phyloP scores from a whole-genome alignment of 257 asterid genomes.

The Orobanche coerulescens region DNA sequence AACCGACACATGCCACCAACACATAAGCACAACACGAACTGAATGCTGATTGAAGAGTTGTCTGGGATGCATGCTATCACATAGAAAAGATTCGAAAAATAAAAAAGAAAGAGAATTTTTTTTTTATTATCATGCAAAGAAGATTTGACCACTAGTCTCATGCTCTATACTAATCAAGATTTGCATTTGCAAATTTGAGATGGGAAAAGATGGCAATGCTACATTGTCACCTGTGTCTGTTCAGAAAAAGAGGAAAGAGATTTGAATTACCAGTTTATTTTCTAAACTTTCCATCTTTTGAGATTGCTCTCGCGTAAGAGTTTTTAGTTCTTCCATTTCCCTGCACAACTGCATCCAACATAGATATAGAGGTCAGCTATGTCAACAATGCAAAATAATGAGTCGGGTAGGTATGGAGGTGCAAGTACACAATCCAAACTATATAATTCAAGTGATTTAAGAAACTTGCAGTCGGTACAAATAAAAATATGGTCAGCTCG shows the following conservation, averaged over 20 bases:
- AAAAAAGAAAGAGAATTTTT: no score
- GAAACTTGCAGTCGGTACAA: background rate
- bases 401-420: background rate
- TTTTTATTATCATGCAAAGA: background rate
- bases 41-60: background rate
- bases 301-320: constrained; percentile 39
- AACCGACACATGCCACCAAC: constrained; percentile 7
- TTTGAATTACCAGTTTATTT: constrained; percentile 51
- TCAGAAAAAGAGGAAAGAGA: background rate
- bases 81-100: no score
- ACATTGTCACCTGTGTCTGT: background rate
- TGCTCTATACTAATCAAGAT: background rate
- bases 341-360: constrained; percentile 41
- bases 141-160: background rate
- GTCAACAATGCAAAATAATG: background rate
- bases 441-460: background rate
- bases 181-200: background rate
- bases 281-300: constrained; percentile 37
- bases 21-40: background rate
- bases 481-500: background rate
- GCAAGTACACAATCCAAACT: background rate
- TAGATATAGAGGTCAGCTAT: constrained; percentile 19
- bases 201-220: background rate
- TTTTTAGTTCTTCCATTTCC: constrained; percentile 47
- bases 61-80: background rate